Percentiles rank a stretch among this genome's conserved stretches.
Evolutionary conservation across 2,329 filamentous ascomycete species (phyloP).

Genomic region (Cladophialophora carrionii): DNA sequence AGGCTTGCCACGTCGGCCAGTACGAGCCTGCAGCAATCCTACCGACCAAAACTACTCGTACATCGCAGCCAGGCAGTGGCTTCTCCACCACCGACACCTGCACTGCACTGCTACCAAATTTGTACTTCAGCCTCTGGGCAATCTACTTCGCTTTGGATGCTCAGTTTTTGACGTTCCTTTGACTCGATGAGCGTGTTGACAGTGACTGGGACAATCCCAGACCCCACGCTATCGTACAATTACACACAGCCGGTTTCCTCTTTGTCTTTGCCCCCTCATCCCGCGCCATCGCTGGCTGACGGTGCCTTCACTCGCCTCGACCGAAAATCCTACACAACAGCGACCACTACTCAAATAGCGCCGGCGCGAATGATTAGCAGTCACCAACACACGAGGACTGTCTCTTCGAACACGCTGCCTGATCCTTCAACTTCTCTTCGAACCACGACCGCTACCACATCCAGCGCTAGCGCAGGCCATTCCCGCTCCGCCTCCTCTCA

Average conservation of each 20-base stretch:
- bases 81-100: not conserved
- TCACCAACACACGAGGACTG: constrained; percentile 35
- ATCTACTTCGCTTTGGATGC: not conserved
- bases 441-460: constrained; percentile 15
- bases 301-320: constrained; percentile 31
- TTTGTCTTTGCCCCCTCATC: constrained; percentile 24
- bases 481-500: constrained; percentile 29
- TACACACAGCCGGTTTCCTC: constrained; percentile 23
- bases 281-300: constrained; percentile 26
- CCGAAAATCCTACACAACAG: constrained; percentile 25
- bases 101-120: constrained; percentile 7
- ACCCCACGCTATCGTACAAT: constrained; percentile 32
- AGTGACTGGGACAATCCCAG: constrained; percentile 37
- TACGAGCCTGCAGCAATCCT: not conserved
- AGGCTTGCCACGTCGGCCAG: constrained; percentile 8
- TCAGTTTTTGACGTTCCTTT: not conserved
- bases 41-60: not conserved
- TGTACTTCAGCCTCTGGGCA: not conserved
- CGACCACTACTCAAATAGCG: constrained; percentile 24
- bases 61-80: constrained; percentile 7
- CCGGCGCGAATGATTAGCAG: constrained; percentile 28
- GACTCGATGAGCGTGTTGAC: constrained; percentile 38
- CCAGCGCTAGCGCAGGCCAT: constrained; percentile 15
- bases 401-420: constrained; percentile 31
- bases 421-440: constrained; percentile 18